Base-by-base conservation (phyloP, 1,284 basidiomycete species). In the Ganoderma sinense region DNA sequence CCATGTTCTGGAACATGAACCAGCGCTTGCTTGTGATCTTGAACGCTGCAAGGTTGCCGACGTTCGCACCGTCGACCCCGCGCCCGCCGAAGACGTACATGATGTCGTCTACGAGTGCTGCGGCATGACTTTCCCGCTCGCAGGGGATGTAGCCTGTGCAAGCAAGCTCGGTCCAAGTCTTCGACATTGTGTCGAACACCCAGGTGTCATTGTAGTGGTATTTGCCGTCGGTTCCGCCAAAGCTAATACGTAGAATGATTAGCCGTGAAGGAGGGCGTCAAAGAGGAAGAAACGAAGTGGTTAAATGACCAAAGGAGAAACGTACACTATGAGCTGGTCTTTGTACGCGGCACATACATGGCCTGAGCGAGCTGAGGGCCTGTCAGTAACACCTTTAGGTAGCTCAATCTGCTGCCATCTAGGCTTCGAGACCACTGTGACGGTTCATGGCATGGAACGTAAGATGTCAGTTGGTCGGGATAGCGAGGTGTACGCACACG, bases 121-220 rank as follows among this genome's bases (percentile, higher is more conserved):
- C 95, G 1, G 97, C 94, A 77, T 99, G 97, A 0, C 97, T 96
- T 81, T 98, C 97, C 62, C 97, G 86, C 4, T 97, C 95, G 8
- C 94, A 91, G n/a, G 97, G 97, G 71, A 98, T 98, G 80, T 94
- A 98, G 1, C 97, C 97, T 68, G 97, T 97, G 81, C 97, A 98
- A 43, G 93, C 90, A 63, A 98, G 85, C 80, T 99, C 97, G 29
- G 91, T 87, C 97, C 97, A 99, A 65, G 82, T 87, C 66, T 88
- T 87, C 0, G 95, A 92, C 41, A 87, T 85, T 59, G 96, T 84
- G 80, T 97, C 96, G 80, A 95, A 98, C 33, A 91, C 88, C 97
- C 97, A 99, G 14, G 97, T 98, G 79, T 99, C 97, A 81, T 98
- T 99, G 84, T 99, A 99, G 82, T 98, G 97, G 81, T 95, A 98